Conservation (phyloP, 306 rosid species). For the Trifolium pratense region DNA sequence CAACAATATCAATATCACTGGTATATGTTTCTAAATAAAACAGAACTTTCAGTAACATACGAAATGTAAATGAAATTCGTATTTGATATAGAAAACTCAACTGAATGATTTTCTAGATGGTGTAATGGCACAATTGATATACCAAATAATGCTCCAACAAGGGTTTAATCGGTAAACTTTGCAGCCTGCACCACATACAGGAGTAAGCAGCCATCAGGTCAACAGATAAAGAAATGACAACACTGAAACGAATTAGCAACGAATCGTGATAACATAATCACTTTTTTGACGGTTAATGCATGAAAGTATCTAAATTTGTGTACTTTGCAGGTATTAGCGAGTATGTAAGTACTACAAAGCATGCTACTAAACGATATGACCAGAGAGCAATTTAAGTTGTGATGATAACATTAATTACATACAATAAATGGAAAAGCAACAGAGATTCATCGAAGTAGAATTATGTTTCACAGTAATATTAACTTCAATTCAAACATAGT, state of each 20-base stretch:
- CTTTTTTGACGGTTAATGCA: not conserved
- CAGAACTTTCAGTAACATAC: not conserved
- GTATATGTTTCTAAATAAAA: not conserved
- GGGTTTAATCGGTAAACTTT: conserved; percentile 1
- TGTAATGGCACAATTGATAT: conserved; percentile 10
- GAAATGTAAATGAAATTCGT: not conserved
- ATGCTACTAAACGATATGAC: not conserved
- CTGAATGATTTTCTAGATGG: conserved; percentile 10
- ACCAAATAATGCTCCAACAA: conserved; percentile 29
- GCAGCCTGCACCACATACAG: conserved; percentile 31
- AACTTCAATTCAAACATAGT: conserved; percentile 2
- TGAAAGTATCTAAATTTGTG: not conserved
- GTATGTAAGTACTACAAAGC: not conserved
- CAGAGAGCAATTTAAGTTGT: not conserved
- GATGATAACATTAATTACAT: not conserved
- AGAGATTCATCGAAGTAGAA: not conserved
- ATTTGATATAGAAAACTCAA: conserved; percentile 5
- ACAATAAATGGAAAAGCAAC: not conserved
- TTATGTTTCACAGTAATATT: not conserved
- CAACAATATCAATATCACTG: conserved; percentile 39
- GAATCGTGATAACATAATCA: not conserved
- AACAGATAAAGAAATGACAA: conserved; percentile 11
- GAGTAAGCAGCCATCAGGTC: conserved; percentile 17
- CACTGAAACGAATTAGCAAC: conserved; percentile 10
- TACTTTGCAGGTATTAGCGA: not conserved